A percentile compares a stretch with the other conserved stretches of the same genome.
Evolutionary conservation across 768 basidiomycete species (phyloP).

Genomic region (Collybiopsis confluens): DNA sequence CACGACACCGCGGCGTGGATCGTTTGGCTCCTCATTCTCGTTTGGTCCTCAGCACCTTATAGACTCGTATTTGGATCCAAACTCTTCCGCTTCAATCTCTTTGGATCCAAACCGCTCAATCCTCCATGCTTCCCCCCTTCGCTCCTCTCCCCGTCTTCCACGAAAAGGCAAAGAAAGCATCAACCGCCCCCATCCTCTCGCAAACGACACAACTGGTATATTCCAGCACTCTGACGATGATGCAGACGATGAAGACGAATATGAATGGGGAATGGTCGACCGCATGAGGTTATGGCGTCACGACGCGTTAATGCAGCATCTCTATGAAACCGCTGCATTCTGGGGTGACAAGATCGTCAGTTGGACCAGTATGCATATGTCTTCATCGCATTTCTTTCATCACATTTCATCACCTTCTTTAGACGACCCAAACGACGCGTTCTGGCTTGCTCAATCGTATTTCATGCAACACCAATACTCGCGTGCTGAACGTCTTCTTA

Average conservation of each 20-base stretch:
- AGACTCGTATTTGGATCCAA: slow-evolving; percentile 64
- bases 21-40: slow-evolving; percentile 78
- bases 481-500: slow-evolving; percentile 87
- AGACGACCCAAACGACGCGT: slow-evolving; percentile 97
- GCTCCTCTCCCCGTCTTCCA: slow-evolving; percentile 60
- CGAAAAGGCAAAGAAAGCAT: slow-evolving; percentile 51
- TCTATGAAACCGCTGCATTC: slow-evolving; percentile 95
- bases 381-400: slow-evolving; percentile 8
- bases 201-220: slow-evolving; percentile 73
- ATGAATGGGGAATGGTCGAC: slow-evolving; percentile 87
- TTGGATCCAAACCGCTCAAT: slow-evolving; percentile 83
- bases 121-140: slow-evolving; percentile 65
- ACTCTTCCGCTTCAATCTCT: slow-evolving; percentile 57
- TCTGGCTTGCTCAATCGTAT: slow-evolving; percentile 98
- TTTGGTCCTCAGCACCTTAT: slow-evolving; percentile 77
- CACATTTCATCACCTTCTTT: slow-evolving; percentile 12
- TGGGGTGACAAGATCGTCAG: slow-evolving; percentile 98
- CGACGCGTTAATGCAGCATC: slow-evolving; percentile 97
- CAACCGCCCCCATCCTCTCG: slow-evolving; percentile 61
- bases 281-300: slow-evolving; percentile 96
- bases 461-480: slow-evolving; percentile 96
- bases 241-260: slow-evolving; percentile 52
- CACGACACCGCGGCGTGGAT: slow-evolving; percentile 48
- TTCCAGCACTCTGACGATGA: slow-evolving; percentile 69
- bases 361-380: slow-evolving; percentile 79